Evolutionary conservation across 75 land plant species (phyloP).

Genomic region (Adiantum capillusveneris): DNA sequence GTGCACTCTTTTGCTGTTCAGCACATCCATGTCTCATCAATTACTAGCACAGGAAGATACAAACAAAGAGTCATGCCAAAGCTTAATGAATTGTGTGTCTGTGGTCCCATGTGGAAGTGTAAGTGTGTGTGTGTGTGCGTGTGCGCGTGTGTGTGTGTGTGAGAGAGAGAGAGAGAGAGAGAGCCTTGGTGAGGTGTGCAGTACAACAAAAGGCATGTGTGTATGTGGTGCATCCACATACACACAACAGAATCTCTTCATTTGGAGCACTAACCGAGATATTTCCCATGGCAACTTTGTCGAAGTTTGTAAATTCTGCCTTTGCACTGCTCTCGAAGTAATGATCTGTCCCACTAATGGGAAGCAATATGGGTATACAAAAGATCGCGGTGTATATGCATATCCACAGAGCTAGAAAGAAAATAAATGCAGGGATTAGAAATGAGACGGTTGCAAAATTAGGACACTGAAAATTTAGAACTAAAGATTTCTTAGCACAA

Average conservation of each 20-base stretch:
- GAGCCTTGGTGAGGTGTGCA: no score
- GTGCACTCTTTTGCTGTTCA: constrained; percentile 17
- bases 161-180: no score
- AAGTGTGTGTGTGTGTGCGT: background rate
- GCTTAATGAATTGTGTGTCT: background rate
- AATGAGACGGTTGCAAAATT: no score
- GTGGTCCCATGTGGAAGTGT: background rate
- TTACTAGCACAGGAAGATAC: background rate
- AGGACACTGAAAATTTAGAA: no score
- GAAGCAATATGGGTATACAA: constrained; percentile 70
- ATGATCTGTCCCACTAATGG: constrained; percentile 50
- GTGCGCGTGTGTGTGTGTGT: no score
- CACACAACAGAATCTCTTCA: background rate
- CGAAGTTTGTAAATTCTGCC: constrained; percentile 41
- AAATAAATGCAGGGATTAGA: no score
- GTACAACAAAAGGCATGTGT: background rate
- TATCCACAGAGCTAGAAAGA: constrained; percentile 55
- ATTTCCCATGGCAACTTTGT: constrained; percentile 78
- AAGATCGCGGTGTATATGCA: constrained; percentile 46
- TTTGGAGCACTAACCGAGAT: constrained; percentile 32
- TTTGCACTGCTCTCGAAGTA: constrained; percentile 9
- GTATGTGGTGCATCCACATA: background rate
- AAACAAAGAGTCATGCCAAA: background rate
- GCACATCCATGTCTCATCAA: background rate
- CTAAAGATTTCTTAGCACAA: no score